Conservation (phyloP, 805 yeast species). For the Wickerhamomyces subpelliculosus region DNA sequence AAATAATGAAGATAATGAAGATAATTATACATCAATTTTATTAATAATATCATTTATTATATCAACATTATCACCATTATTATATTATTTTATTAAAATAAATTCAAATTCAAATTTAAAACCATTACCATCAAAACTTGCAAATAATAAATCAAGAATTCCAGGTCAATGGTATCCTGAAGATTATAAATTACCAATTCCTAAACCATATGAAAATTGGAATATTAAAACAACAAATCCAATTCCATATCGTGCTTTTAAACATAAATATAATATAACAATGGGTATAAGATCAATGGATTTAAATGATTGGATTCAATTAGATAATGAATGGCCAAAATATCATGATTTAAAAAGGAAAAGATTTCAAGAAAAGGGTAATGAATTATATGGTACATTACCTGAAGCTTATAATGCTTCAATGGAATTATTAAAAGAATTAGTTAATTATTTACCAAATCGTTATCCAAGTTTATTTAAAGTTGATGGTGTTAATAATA, state of each 20-base stretch:
- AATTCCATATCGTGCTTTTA: constrained; percentile 61
- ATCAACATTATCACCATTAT: constrained; percentile 1
- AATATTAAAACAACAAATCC: constrained; percentile 43
- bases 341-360: constrained; percentile 46
- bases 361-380: constrained; percentile 40
- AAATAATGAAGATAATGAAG: not conserved
- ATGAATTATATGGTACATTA: constrained; percentile 40
- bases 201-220: constrained; percentile 43
- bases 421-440: constrained; percentile 46
- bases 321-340: constrained; percentile 58
- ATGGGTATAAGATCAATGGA: constrained; percentile 67
- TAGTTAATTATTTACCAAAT: constrained; percentile 44
- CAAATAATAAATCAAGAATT: constrained; percentile 39
- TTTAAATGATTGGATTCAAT: constrained; percentile 56
- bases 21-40: not conserved
- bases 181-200: constrained; percentile 40
- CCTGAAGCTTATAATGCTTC: constrained; percentile 48
- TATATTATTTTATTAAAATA: not conserved
- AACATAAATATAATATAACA: constrained; percentile 54
- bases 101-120: constrained; percentile 2
- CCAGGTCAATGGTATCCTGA: constrained; percentile 52
- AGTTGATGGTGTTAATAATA: constrained; percentile 11
- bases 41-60: not conserved
- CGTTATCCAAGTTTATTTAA: constrained; percentile 51
- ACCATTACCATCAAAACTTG: constrained; percentile 27